phyloP scores from a whole-genome alignment of 1,139 yeast species.

The Diutina ranongensis region DNA sequence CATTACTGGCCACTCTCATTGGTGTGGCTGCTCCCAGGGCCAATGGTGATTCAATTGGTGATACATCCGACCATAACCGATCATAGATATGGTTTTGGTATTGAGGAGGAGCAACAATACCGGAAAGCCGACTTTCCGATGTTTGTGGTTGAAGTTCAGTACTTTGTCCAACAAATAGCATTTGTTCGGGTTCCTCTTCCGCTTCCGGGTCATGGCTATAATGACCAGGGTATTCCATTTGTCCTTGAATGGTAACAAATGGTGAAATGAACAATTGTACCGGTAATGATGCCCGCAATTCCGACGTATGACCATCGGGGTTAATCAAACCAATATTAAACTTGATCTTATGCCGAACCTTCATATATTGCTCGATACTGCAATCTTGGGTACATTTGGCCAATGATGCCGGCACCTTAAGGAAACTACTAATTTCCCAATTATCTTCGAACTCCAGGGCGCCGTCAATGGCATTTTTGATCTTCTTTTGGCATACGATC shows the following conservation, averaged over 20 bases:
- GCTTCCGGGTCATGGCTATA: slow-evolving; percentile 1
- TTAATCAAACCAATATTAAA: slow-evolving; percentile 53
- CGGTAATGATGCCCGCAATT: slow-evolving; percentile 66
- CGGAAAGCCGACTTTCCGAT: slow-evolving; percentile 21
- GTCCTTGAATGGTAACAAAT: slow-evolving; percentile 58
- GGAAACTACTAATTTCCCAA: slow-evolving; percentile 60
- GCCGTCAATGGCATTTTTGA: slow-evolving; percentile 18
- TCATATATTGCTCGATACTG: slow-evolving; percentile 45
- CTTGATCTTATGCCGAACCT: slow-evolving; percentile 61
- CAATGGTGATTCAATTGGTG: slow-evolving; percentile 45
- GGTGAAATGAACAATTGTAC: slow-evolving; percentile 65
- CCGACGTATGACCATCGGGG: slow-evolving; percentile 70
- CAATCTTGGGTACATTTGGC: slow-evolving; percentile 80
- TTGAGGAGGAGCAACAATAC: slow-evolving; percentile 76
- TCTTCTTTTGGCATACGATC: slow-evolving; percentile 28
- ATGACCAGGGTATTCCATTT: background rate
- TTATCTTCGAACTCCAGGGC: slow-evolving; percentile 44
- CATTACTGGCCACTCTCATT: slow-evolving; percentile 5
- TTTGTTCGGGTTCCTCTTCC: slow-evolving; percentile 18
- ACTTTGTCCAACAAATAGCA: slow-evolving; percentile 18
- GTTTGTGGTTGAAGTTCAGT: slow-evolving; percentile 10
- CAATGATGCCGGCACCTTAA: slow-evolving; percentile 61
- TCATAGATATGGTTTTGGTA: slow-evolving; percentile 83
- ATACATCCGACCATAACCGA: slow-evolving; percentile 64
- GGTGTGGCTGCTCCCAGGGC: slow-evolving; percentile 45